Conservation (phyloP, 176 grass and related monocot species). For the Phyllostachys edulis region DNA sequence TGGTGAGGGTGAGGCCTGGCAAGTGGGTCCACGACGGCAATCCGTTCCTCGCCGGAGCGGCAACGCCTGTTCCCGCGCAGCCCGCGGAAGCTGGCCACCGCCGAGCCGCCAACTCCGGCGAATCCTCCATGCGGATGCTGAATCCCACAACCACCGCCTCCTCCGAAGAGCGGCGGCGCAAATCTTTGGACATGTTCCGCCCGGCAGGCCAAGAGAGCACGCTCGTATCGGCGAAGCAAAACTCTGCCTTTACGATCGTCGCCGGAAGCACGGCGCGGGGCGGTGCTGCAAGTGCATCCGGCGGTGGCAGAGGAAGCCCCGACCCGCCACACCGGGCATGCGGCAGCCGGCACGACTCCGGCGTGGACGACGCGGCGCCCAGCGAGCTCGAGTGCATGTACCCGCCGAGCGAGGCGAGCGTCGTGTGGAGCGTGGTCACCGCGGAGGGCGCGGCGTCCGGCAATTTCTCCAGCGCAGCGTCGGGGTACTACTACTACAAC, state of each 20-base stretch:
- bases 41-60: background rate
- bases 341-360: background rate
- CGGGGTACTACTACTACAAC: slow-evolving; percentile 17
- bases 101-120: background rate
- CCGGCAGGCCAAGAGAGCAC: background rate
- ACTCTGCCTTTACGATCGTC: slow-evolving; percentile 19
- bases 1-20: background rate
- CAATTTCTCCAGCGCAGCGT: slow-evolving; percentile 54
- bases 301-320: background rate
- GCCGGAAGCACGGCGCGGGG: background rate
- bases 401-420: slow-evolving; percentile 52
- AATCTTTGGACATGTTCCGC: background rate
- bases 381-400: slow-evolving; percentile 37
- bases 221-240: background rate
- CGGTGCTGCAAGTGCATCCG: background rate
- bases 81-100: background rate
- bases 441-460: slow-evolving; percentile 50
- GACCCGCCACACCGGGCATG: too few relatives aligned
- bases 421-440: slow-evolving; percentile 53
- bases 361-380: slow-evolving; percentile 23
- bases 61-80: background rate
- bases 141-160: background rate
- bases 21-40: background rate
- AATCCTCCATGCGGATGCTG: background rate
- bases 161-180: slow-evolving; percentile 1